Conservation (phyloP, 2,329 filamentous ascomycete species). For the Stachybotrys echinatus region DNA sequence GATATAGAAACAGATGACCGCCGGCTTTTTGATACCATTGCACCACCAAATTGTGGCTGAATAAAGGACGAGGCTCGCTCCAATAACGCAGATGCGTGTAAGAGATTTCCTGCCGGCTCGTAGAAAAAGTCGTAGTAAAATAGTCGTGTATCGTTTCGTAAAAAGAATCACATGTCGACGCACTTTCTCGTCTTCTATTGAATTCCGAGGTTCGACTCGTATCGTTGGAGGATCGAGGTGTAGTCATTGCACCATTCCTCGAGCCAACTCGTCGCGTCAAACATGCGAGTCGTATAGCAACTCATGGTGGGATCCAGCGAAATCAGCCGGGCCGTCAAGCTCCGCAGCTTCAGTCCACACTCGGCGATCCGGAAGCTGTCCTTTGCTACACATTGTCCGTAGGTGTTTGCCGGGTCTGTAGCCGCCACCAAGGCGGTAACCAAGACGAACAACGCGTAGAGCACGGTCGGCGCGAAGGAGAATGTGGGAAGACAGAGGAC, state of each 20-base stretch:
- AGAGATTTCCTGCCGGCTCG: too few relatives aligned
- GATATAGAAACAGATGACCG: too few relatives aligned
- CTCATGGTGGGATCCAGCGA: background rate
- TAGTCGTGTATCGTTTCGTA: too few relatives aligned
- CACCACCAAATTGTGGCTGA: too few relatives aligned
- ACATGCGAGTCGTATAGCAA: background rate
- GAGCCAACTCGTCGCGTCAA: slow-evolving; percentile 2
- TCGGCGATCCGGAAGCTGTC: background rate
- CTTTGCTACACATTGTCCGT: background rate
- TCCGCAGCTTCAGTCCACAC: background rate
- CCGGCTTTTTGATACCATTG: too few relatives aligned
- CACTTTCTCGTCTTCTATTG: too few relatives aligned
- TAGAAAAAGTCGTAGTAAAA: too few relatives aligned
- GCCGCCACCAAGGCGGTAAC: slow-evolving; percentile 11
- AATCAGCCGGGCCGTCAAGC: background rate
- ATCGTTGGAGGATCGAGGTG: background rate
- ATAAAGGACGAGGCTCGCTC: too few relatives aligned
- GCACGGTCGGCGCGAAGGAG: slow-evolving; percentile 9
- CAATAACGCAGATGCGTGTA: too few relatives aligned
- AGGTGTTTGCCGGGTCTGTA: slow-evolving; percentile 8
- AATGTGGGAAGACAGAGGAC: slow-evolving; percentile 8
- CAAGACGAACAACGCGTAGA: slow-evolving; percentile 11
- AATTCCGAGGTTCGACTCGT: slow-evolving; percentile 1
- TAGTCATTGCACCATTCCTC: background rate
- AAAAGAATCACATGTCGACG: too few relatives aligned